Percentiles rank a stretch among this genome's conserved stretches.
Conservation (phyloP, 352 stramenopile species). For the Pythium aristosporum region DNA sequence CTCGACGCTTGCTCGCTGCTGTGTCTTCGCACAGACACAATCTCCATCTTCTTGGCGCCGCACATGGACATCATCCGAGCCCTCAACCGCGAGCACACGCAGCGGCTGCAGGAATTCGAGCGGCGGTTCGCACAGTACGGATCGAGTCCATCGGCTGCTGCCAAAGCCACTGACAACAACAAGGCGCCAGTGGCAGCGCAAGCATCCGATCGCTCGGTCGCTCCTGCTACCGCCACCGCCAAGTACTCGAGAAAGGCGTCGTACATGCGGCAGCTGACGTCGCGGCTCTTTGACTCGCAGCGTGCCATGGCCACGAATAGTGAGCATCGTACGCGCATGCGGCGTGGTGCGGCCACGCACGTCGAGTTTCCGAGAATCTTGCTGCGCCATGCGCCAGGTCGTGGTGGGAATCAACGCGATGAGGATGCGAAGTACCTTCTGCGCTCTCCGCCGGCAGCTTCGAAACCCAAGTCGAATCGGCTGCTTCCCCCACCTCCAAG, state of each 20-base stretch:
- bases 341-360: slow-evolving; percentile 19
- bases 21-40: slow-evolving; percentile 53
- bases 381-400: background rate
- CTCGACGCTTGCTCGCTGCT: slow-evolving; percentile 58
- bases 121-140: slow-evolving; percentile 36
- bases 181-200: too few relatives aligned
- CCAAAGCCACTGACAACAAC: background rate
- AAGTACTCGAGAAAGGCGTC: slow-evolving; percentile 11
- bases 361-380: slow-evolving; percentile 56
- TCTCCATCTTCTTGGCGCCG: slow-evolving; percentile 59
- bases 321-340: background rate
- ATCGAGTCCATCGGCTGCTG: background rate
- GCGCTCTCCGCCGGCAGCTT: too few relatives aligned
- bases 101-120: slow-evolving; percentile 42
- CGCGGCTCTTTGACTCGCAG: slow-evolving; percentile 21
- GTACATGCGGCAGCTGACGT: slow-evolving; percentile 19
- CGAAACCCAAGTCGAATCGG: background rate
- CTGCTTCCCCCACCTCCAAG: background rate
- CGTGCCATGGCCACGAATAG: slow-evolving; percentile 1
- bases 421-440: background rate
- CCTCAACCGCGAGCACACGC: slow-evolving; percentile 45
- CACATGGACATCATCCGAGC: slow-evolving; percentile 47
- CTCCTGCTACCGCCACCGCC: background rate
- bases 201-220: background rate
- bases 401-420: background rate